A percentile compares a stretch with the other conserved stretches of the same genome.
Conservation (phyloP, 2,329 filamentous ascomycete species). For the Fusarium graminum region DNA sequence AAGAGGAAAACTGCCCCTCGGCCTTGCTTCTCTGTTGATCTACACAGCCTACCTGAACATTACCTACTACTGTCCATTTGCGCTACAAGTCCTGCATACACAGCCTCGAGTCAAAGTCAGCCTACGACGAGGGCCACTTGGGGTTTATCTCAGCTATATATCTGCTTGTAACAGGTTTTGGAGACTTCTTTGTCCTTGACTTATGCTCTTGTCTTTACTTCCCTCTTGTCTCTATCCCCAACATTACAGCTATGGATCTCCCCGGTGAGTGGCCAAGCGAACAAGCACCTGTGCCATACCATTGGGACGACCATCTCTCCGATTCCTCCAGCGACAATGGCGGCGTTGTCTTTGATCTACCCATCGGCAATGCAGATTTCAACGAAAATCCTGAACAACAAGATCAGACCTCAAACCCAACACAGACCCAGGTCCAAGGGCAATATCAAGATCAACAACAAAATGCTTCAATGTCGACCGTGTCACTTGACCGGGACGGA, state of each 20-base stretch:
- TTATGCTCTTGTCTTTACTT: not conserved
- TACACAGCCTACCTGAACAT: not conserved
- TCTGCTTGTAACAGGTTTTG: not conserved
- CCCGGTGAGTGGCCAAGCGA: constrained; percentile 18
- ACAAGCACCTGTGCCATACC: not conserved
- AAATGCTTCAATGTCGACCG: not conserved
- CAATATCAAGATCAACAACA: not conserved
- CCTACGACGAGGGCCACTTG: constrained; percentile 6
- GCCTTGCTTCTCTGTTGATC: not conserved
- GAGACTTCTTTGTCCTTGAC: not conserved
- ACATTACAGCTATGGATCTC: constrained; percentile 17
- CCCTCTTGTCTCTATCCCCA: not conserved
- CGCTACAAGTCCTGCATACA: not conserved
- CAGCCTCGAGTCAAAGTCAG: constrained; percentile 10
- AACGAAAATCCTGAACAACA: not conserved
- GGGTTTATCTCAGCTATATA: not conserved
- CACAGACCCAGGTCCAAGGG: not conserved
- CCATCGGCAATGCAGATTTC: too few relatives aligned
- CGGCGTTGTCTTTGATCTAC: too few relatives aligned
- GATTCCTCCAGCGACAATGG: not conserved
- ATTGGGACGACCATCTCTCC: not conserved
- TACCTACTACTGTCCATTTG: not conserved
- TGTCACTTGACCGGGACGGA: not conserved
- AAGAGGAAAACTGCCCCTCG: too few relatives aligned
- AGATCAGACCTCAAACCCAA: not conserved